These are phyloP conservation scores for Candida glucosophila DNA, from an alignment of 1,139 yeast genomes.

Conservation along the genomic window DNA sequence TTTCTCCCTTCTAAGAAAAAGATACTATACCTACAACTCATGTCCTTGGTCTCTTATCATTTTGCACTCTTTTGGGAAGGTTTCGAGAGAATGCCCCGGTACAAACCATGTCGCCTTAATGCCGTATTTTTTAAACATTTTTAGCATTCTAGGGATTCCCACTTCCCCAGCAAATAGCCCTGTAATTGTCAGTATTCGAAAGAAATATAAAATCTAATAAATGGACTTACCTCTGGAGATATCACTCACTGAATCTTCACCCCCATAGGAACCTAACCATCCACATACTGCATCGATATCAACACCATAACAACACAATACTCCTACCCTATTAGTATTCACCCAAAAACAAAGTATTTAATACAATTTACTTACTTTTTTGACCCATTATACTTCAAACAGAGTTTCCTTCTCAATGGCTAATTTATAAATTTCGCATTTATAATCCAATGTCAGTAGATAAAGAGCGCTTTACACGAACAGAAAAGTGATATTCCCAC, in stretches of 20 bases:
- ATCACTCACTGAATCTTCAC: conserved; percentile 1
- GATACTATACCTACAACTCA: background rate
- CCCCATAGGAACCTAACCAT: conserved; percentile 1
- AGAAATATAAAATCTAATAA: background rate
- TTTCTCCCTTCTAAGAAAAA: too few relatives aligned
- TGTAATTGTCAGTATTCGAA: background rate
- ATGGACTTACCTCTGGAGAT: conserved; percentile 1
- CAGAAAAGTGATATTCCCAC: too few relatives aligned
- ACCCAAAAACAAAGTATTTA: background rate
- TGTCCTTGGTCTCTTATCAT: background rate
- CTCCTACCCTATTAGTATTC: conserved; percentile 1
- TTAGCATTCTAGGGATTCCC: background rate
- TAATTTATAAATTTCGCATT: too few relatives aligned
- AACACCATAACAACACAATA: conserved; percentile 1
- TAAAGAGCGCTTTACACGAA: too few relatives aligned
- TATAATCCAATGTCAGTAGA: too few relatives aligned
- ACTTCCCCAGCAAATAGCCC: conserved; percentile 1
- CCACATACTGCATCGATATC: background rate
- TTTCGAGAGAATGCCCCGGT: conserved; percentile 1
- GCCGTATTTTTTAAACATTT: conserved; percentile 1
- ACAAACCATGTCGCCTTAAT: conserved; percentile 1
- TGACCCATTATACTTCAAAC: background rate
- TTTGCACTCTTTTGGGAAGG: conserved; percentile 1
- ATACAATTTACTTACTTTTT: background rate
- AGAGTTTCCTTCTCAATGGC: too few relatives aligned